Conservation (phyloP, 2,329 filamentous ascomycete genomes). For the Phialemonium atrogriseum region DNA sequence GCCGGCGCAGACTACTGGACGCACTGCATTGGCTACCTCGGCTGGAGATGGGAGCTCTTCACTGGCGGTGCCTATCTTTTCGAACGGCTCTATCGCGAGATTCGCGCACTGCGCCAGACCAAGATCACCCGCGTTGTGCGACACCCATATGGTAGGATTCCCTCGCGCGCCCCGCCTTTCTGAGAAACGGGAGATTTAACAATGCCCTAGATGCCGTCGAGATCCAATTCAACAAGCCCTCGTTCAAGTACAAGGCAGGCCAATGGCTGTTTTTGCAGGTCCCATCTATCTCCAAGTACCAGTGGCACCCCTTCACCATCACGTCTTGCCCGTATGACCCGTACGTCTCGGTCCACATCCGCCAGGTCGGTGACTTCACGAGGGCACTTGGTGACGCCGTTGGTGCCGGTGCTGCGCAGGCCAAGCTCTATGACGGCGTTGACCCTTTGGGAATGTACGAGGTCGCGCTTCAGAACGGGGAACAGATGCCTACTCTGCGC, state of each 20-base stretch:
- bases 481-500: constrained; percentile 81
- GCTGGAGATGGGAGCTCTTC: constrained; percentile 93
- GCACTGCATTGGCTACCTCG: constrained; percentile 90
- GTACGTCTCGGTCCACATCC: constrained; percentile 89
- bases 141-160: constrained; percentile 74
- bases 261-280: constrained; percentile 98
- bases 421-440: constrained; percentile 81
- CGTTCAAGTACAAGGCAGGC: constrained; percentile 95
- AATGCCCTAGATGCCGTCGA: constrained; percentile 69
- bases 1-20: constrained; percentile 75
- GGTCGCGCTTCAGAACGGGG: constrained; percentile 85
- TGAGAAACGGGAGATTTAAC: constrained; percentile 18
- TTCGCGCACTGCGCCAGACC: constrained; percentile 74
- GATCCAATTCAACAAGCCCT: constrained; percentile 93
- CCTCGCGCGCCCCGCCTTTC: no score
- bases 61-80: constrained; percentile 77
- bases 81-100: constrained; percentile 86
- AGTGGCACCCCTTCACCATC: constrained; percentile 99
- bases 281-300: constrained; percentile 75
- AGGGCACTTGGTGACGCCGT: constrained; percentile 87
- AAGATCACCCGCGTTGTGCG: constrained; percentile 90
- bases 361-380: constrained; percentile 96
- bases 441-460: constrained; percentile 98
- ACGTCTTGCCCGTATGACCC: constrained; percentile 95
- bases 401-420: constrained; percentile 81